phyloP scores from a whole-genome alignment of 2,329 filamentous ascomycete species.

The Pseudogymnoascus sp. region DNA sequence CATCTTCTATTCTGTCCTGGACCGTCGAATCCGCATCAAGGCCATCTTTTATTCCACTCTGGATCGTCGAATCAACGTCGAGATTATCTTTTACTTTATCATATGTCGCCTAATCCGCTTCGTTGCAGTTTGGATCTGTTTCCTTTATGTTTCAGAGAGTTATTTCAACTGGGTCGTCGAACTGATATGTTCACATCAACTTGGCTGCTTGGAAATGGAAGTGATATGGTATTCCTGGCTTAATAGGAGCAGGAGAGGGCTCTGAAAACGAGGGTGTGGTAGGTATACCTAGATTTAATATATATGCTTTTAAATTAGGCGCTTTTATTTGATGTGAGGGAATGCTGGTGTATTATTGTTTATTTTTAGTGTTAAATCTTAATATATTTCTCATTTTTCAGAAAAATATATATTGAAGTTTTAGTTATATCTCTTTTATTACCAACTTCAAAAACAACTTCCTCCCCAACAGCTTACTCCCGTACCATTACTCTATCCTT shows the following conservation, averaged over 20 bases:
- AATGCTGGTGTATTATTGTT: too few species aligned
- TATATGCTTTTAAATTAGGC: too few species aligned
- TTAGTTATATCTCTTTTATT: too few species aligned
- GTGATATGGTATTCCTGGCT: not conserved
- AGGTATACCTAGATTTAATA: too few species aligned
- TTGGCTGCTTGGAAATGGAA: not conserved
- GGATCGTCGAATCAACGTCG: not conserved
- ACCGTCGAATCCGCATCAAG: not conserved
- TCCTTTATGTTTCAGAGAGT: not conserved
- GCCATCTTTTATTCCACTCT: not conserved
- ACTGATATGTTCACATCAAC: not conserved
- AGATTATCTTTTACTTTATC: not conserved
- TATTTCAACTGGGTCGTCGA: not conserved
- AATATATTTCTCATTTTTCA: too few species aligned
- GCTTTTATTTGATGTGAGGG: too few species aligned
- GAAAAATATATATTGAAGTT: too few species aligned
- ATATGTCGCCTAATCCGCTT: not conserved
- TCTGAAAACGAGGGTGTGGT: too few species aligned
- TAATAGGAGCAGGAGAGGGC: not conserved
- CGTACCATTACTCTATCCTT: too few species aligned
- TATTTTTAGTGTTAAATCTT: too few species aligned
- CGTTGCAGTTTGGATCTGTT: not conserved
- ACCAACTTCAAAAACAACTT: too few species aligned
- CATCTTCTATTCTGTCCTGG: not conserved
- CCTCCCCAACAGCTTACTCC: too few species aligned